These are phyloP conservation scores for Mucor indicus DNA, from an alignment of 371 early-diverging fungal species.

Conservation along the genomic window DNA sequence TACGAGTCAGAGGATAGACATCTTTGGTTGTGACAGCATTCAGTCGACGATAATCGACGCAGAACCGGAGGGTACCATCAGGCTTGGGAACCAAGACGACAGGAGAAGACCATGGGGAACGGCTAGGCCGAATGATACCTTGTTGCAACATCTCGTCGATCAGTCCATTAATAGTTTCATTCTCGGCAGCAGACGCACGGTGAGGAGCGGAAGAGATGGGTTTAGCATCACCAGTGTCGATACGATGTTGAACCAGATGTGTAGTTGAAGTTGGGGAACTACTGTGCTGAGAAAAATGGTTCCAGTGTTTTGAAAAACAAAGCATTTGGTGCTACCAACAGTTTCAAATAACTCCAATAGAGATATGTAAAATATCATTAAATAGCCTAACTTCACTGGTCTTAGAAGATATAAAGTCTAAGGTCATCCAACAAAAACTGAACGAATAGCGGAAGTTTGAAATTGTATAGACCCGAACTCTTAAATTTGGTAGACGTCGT, in stretches of 20 bases:
- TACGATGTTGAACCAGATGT: constrained; percentile 1
- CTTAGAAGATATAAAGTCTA: too few relatives aligned
- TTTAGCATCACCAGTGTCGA: constrained; percentile 10
- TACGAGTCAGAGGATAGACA: constrained; percentile 28
- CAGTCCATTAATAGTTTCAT: constrained; percentile 11
- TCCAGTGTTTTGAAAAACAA: too few relatives aligned
- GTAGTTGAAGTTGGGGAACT: background rate
- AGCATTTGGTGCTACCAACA: too few relatives aligned
- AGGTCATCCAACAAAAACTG: too few relatives aligned
- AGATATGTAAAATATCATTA: too few relatives aligned
- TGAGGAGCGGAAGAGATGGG: constrained; percentile 8
- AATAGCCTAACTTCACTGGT: too few relatives aligned
- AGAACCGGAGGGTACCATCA: constrained; percentile 31
- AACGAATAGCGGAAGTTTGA: too few relatives aligned
- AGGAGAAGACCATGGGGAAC: constrained; percentile 29
- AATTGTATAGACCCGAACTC: too few relatives aligned
- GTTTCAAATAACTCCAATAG: too few relatives aligned
- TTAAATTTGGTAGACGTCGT: too few relatives aligned
- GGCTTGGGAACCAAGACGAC: constrained; percentile 27
- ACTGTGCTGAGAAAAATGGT: too few relatives aligned
- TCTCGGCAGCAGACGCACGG: constrained; percentile 5
- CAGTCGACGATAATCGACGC: constrained; percentile 24
- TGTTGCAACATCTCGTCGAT: constrained; percentile 20
- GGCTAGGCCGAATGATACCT: constrained; percentile 17
- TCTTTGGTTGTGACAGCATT: constrained; percentile 33